These are phyloP conservation scores for Penicillium waksmanii DNA, from an alignment of 495 filamentous ascomycete species.

Conservation along the genomic window DNA sequence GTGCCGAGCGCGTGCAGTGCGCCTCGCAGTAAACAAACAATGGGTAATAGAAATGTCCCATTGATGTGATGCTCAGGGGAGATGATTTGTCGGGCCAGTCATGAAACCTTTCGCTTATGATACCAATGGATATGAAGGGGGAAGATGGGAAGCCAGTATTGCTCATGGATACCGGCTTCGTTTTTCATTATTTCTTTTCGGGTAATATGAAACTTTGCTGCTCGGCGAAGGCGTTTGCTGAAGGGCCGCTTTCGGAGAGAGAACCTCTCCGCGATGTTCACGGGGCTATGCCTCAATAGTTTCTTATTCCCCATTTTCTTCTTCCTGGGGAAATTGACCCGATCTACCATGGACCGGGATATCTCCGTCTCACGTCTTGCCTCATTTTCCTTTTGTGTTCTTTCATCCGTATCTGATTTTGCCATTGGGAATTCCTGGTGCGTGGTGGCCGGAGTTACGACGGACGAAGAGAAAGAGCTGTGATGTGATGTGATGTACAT, in stretches of 20 bases:
- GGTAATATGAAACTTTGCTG: slow-evolving; percentile 24
- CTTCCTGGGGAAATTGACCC: slow-evolving; percentile 3
- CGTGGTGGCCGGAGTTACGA: slow-evolving; percentile 19
- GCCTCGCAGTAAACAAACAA: slow-evolving; percentile 80
- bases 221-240: slow-evolving; percentile 49
- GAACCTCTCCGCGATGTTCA: slow-evolving; percentile 28
- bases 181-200: slow-evolving; percentile 31
- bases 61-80: slow-evolving; percentile 16
- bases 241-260: slow-evolving; percentile 35
- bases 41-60: not conserved
- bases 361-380: slow-evolving; percentile 1
- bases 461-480: slow-evolving; percentile 20
- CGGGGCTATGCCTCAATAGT: slow-evolving; percentile 5
- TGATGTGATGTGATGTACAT: slow-evolving; percentile 24
- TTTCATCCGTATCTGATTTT: slow-evolving; percentile 14
- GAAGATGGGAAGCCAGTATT: not conserved
- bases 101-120: slow-evolving; percentile 47
- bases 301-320: slow-evolving; percentile 10
- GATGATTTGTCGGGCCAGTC: slow-evolving; percentile 24
- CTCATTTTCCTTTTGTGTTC: slow-evolving; percentile 12
- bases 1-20: slow-evolving; percentile 94
- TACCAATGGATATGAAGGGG: slow-evolving; percentile 43
- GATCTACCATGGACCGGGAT: slow-evolving; percentile 5
- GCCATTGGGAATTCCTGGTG: slow-evolving; percentile 10
- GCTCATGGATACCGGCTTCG: slow-evolving; percentile 5